Conservation (phyloP, 257 asterid species). For the Petunia secreta region DNA sequence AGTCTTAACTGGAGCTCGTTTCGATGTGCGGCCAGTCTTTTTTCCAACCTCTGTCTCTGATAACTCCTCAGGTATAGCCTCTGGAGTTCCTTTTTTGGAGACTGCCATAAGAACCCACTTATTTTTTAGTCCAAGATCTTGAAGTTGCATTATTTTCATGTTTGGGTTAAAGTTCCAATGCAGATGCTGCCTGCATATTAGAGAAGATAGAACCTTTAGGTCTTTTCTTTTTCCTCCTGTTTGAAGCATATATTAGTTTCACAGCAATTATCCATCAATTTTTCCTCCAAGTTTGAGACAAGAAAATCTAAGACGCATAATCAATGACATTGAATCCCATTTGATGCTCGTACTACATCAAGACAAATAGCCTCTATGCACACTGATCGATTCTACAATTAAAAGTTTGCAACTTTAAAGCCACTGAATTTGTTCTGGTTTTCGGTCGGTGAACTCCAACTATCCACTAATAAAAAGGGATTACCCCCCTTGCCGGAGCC, state of each 20-base stretch:
- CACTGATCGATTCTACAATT: not conserved
- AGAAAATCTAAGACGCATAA: not conserved
- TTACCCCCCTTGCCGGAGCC: not conserved
- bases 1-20: conserved; percentile 55
- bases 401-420: not conserved
- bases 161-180: conserved; percentile 44
- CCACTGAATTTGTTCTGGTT: not conserved
- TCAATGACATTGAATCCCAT: not conserved
- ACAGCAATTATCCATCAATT: conserved; percentile 8
- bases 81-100: conserved; percentile 45
- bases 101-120: conserved; percentile 56
- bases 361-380: not conserved
- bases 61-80: conserved; percentile 45
- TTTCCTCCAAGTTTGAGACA: not conserved
- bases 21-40: conserved; percentile 50
- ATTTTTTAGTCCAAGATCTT: conserved; percentile 42
- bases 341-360: not conserved
- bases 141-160: conserved; percentile 52
- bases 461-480: not conserved
- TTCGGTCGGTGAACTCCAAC: not conserved
- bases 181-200: conserved; percentile 58
- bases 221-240: not conserved
- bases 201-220: not conserved
- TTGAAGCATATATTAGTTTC: conserved; percentile 10
- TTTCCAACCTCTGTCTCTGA: conserved; percentile 58